These are phyloP conservation scores for Plasmodium reichenowi DNA, from an alignment of 169 alveolate species.

Conservation along the genomic window DNA sequence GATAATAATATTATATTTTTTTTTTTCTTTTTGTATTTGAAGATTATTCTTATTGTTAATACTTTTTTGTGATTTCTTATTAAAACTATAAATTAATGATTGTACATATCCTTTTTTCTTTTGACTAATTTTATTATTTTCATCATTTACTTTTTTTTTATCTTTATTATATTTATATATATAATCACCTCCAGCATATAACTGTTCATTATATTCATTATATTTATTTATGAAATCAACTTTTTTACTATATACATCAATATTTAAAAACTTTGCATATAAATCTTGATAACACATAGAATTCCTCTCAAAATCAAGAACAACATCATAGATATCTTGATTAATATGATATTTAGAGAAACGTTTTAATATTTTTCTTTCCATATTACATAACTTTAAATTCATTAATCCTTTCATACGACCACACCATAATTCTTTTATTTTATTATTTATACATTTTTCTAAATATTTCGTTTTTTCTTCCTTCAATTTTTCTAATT, in stretches of 20 bases:
- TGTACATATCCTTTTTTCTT: conserved; percentile 61
- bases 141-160: neutral
- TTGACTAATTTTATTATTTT: conserved; percentile 9
- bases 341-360: conserved; percentile 22
- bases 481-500: conserved; percentile 61
- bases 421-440: conserved; percentile 74
- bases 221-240: conserved; percentile 16
- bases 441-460: conserved; percentile 64
- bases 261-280: conserved; percentile 9
- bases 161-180: conserved; percentile 20
- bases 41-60: conserved; percentile 13
- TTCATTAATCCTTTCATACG: conserved; percentile 73
- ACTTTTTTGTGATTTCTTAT: conserved; percentile 43
- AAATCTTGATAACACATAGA: conserved; percentile 63
- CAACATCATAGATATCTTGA: conserved; percentile 39
- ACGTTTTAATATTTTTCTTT: conserved; percentile 39
- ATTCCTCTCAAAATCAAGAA: conserved; percentile 57
- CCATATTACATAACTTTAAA: conserved; percentile 36
- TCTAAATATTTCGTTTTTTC: conserved; percentile 61
- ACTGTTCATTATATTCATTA: neutral
- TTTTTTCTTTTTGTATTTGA: neutral
- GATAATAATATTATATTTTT: neutral
- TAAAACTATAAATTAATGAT: conserved; percentile 64
- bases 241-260: conserved; percentile 18
- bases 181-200: no score